Base-by-base conservation (phyloP, 148 eudicot species). In the Rhododendron ferrugineum region DNA sequence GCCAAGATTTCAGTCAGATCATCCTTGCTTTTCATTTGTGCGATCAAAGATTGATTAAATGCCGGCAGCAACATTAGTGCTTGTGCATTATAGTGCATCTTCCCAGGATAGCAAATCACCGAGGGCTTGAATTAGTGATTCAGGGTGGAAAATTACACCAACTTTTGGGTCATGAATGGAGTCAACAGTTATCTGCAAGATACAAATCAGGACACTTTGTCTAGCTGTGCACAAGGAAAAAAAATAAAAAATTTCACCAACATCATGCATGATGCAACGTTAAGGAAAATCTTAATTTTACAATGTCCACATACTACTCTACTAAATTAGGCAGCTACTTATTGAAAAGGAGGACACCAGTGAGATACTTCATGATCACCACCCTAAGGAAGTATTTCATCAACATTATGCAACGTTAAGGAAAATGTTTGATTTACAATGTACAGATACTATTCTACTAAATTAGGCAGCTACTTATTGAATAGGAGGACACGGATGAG, bases 141-240 rank as follows among this genome's bases (percentile, higher is more conserved):
- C 87, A 44, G 99, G 98, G 36, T 95, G 93, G 87, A 92, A 97
- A 72, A 92, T 87, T 80, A 92, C 78, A 42, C 99, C 98, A 75
- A 88, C 94, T 88, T 91, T 90, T 32, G 95, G 90, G 87, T 97
- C 99, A 75, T 86, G 87, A 49, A 94, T 62, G 7, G 98, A 94
- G 64, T 93, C 95, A 86, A 97, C 96, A 75, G 86, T 88, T 52
- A 96, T 90, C 99, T 96, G 92, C 87, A 80, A 89, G 34, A 83
- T 66, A 26, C 44, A 75, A 74, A 82, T 78, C 81, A 28, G 46
- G 42, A 84, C 37, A 30, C 37, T 14, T 44, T 14, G 8, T 9
- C n/a, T 47, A 82, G 30, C 8, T 6, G 74, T 44, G 14, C n/a
- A n/a, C 56, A 20, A 6, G 23, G 34, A 5, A 22, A 83, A 14